phyloP scores from a whole-genome alignment of 192 early-diverging fungal species.

The Lunasporangiospora selenospora region DNA sequence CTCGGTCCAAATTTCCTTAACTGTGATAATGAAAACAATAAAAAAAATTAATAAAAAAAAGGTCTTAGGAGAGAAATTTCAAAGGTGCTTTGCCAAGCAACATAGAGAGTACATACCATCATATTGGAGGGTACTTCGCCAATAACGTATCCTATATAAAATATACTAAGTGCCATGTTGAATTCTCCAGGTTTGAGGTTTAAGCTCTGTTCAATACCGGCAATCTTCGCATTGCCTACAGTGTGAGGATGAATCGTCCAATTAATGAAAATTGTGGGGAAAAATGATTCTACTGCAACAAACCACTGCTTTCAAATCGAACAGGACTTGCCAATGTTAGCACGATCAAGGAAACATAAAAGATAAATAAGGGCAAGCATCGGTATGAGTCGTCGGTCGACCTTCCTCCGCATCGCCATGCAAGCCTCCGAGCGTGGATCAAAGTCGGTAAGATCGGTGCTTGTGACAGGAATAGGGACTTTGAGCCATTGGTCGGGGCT shows the following conservation, averaged over 20 bases:
- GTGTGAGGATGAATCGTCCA: no score
- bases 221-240: constrained; percentile 60
- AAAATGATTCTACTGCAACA: no score
- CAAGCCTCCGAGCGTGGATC: constrained; percentile 28
- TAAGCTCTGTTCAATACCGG: constrained; percentile 47
- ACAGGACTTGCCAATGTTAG: constrained; percentile 59
- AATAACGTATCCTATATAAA: constrained; percentile 61
- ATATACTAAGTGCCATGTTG: constrained; percentile 61
- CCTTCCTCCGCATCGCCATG: constrained; percentile 57
- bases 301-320: not conserved
- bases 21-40: not conserved
- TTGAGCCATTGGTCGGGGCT: no score
- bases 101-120: not conserved
- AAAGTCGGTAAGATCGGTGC: no score
- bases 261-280: no score
- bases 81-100: not conserved
- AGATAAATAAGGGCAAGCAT: constrained; percentile 67
- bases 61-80: not conserved
- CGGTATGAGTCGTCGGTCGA: constrained; percentile 66
- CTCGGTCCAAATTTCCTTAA: constrained; percentile 61
- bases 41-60: not conserved
- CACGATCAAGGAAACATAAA: constrained; percentile 71
- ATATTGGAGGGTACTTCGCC: constrained; percentile 3
- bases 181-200: constrained; percentile 46
- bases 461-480: no score